Percentiles rank a stretch among this genome's conserved stretches.
Conservation (phyloP, 2,329 filamentous ascomycete genomes). For the Penicillium sp. region DNA sequence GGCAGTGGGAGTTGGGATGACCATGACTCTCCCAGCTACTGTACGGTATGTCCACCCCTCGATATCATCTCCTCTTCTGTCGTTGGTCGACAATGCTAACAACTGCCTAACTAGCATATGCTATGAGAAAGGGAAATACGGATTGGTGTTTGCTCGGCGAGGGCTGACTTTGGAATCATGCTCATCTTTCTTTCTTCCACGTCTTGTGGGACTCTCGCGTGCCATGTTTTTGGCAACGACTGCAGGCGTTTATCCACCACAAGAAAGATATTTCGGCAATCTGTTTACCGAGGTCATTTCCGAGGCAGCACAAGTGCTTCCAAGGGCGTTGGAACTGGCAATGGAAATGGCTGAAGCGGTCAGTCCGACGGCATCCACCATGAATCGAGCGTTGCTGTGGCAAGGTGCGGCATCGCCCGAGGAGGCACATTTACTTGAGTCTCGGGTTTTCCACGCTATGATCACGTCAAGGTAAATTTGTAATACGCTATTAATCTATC, state of each 20-base stretch:
- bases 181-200: constrained; percentile 67
- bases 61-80: neutral
- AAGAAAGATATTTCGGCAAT: constrained; percentile 51
- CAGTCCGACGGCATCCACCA: constrained; percentile 56
- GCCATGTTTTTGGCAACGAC: constrained; percentile 67
- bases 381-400: constrained; percentile 68
- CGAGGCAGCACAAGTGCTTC: constrained; percentile 57
- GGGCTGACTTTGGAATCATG: constrained; percentile 70
- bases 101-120: constrained; percentile 15
- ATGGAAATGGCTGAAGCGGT: constrained; percentile 61
- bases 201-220: constrained; percentile 62
- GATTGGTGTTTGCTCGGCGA: constrained; percentile 68
- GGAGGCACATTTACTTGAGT: constrained; percentile 64
- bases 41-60: too few relatives aligned
- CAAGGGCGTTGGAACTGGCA: constrained; percentile 61
- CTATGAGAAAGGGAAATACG: constrained; percentile 58
- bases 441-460: constrained; percentile 19
- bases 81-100: neutral
- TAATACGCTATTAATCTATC: too few relatives aligned
- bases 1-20: constrained; percentile 62
- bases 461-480: constrained; percentile 12
- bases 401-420: constrained; percentile 51
- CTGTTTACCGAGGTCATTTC: constrained; percentile 63
- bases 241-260: constrained; percentile 54
- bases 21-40: constrained; percentile 59